phyloP scores from a whole-genome alignment of 2,329 filamentous ascomycete genomes.

The Hypoxylon sp. region DNA sequence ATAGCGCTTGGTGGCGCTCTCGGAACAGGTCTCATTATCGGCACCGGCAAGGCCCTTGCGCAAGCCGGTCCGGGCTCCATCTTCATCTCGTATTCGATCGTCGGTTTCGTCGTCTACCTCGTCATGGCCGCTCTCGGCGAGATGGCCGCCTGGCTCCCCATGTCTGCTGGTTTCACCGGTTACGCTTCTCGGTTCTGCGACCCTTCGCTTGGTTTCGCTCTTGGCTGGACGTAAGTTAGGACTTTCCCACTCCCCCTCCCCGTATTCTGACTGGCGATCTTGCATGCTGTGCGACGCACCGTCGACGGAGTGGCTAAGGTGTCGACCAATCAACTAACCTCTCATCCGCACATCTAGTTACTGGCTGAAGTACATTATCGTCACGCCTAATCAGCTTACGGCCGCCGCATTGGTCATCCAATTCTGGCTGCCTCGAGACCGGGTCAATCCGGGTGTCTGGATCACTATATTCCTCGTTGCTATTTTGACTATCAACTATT shows the following conservation, averaged over 20 bases:
- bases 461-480: constrained; percentile 78
- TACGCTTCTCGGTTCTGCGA: constrained; percentile 86
- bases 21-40: constrained; percentile 81
- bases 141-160: constrained; percentile 87
- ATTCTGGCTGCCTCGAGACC: constrained; percentile 77
- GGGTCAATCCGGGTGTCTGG: constrained; percentile 83
- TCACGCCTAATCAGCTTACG: constrained; percentile 87
- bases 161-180: constrained; percentile 84
- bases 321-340: constrained; percentile 12
- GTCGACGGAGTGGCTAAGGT: neutral
- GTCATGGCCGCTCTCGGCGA: constrained; percentile 88
- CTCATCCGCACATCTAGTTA: constrained; percentile 56
- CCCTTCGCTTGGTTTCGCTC: constrained; percentile 83
- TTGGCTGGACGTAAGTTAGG: constrained; percentile 76
- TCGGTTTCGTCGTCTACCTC: constrained; percentile 81
- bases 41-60: constrained; percentile 70
- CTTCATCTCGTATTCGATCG: constrained; percentile 78
- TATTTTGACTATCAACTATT: constrained; percentile 77
- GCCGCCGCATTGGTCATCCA: constrained; percentile 84
- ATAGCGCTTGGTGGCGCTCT: constrained; percentile 82
- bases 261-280: no score
- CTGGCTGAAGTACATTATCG: constrained; percentile 87
- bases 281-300: neutral
- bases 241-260: no score
- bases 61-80: constrained; percentile 74